phyloP scores from a whole-genome alignment of 2,329 filamentous ascomycete species.

The Bipolaris victoriae region DNA sequence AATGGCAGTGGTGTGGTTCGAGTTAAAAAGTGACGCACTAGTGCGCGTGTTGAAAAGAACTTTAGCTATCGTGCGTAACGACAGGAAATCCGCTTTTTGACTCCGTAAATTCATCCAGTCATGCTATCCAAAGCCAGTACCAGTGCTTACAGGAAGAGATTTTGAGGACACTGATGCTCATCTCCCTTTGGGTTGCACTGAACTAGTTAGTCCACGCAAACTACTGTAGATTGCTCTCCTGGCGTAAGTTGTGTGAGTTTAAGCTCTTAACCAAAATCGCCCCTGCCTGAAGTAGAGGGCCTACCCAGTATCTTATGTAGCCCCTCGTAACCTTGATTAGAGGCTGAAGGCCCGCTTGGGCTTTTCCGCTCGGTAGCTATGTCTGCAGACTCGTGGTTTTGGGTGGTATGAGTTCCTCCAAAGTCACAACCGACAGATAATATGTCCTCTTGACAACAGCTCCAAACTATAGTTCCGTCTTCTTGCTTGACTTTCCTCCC shows the following conservation, averaged over 20 bases:
- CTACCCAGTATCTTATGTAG: too few relatives aligned
- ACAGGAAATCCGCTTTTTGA: constrained; percentile 5
- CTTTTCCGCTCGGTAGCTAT: not conserved
- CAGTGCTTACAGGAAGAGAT: too few relatives aligned
- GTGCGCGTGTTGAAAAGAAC: constrained; percentile 18
- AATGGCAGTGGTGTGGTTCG: constrained; percentile 12
- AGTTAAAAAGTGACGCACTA: constrained; percentile 7
- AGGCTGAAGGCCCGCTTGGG: too few relatives aligned
- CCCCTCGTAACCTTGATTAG: too few relatives aligned
- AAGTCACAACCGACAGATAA: constrained; percentile 21
- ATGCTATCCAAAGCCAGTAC: too few relatives aligned
- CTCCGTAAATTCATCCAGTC: not conserved
- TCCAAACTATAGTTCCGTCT: constrained; percentile 8
- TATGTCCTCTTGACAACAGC: constrained; percentile 18
- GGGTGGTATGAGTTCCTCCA: constrained; percentile 10
- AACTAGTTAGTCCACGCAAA: too few relatives aligned
- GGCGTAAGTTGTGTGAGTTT: too few relatives aligned
- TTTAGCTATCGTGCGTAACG: constrained; percentile 14
- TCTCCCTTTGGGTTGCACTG: too few relatives aligned
- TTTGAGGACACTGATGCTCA: too few relatives aligned
- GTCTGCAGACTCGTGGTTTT: not conserved
- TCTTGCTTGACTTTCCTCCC: constrained; percentile 9
- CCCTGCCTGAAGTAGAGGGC: too few relatives aligned
- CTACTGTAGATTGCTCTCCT: too few relatives aligned
- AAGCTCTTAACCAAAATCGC: too few relatives aligned